Conservation (phyloP, 176 grass and related monocot genomes). For the Elymus sibiricus region DNA sequence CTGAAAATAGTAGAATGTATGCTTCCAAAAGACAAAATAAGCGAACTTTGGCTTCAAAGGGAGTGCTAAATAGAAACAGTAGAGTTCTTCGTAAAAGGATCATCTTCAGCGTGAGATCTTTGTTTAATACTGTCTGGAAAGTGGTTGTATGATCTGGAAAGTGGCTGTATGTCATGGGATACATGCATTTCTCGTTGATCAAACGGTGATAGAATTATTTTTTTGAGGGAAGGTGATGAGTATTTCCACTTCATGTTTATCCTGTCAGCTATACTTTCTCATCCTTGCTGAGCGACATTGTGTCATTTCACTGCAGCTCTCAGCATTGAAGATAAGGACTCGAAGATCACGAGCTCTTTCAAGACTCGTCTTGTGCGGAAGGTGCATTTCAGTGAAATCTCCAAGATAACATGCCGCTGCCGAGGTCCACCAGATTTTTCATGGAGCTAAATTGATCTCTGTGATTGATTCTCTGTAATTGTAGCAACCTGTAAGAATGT, state of each 20-base stretch:
- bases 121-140: not conserved
- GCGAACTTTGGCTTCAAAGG: not conserved
- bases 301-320: conserved; percentile 31
- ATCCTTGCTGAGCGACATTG: not conserved
- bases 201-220: not conserved
- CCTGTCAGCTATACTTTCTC: not conserved
- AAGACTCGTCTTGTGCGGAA: conserved; percentile 48
- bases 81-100: not conserved
- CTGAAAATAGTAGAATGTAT: not conserved
- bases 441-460: conserved; percentile 13
- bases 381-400: conserved; percentile 44
- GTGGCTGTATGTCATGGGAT: not conserved
- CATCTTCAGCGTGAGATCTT: not conserved
- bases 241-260: not conserved
- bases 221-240: not conserved
- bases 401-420: conserved; percentile 21
- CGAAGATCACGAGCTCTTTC: conserved; percentile 43
- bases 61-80: not conserved
- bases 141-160: too few relatives aligned
- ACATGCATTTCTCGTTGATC: not conserved
- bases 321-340: conserved; percentile 46
- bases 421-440: not conserved
- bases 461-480: conserved; percentile 15
- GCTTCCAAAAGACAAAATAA: not conserved
- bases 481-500: not conserved